These are phyloP conservation scores for Pachysandra terminalis DNA, from an alignment of 164 flowering plant species.

Conservation along the genomic window DNA sequence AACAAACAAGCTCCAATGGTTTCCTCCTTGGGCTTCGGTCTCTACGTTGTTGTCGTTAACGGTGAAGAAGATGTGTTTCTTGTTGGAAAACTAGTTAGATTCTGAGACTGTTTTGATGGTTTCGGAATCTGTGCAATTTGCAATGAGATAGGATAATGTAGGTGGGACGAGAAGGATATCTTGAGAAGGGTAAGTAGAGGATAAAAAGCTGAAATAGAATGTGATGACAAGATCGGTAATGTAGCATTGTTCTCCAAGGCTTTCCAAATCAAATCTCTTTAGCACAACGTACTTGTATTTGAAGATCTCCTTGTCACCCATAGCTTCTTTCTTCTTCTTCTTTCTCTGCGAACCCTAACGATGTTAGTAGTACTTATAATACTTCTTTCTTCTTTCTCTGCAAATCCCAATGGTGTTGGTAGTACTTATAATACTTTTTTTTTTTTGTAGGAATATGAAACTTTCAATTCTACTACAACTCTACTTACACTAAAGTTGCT, in stretches of 20 bases:
- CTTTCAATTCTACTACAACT: no score
- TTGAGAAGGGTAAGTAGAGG: neutral
- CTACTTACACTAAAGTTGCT: no score
- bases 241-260: neutral
- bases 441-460: no score
- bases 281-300: neutral
- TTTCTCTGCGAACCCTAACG: no score
- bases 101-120: neutral
- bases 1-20: no score
- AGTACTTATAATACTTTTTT: no score
- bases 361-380: no score
- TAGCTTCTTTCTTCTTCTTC: no score
- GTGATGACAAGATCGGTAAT: neutral
- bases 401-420: no score
- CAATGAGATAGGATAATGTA: neutral
- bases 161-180: neutral
- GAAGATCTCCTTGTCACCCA: neutral
- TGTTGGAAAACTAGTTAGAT: neutral
- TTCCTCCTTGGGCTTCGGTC: neutral
- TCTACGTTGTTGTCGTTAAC: neutral
- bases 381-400: no score
- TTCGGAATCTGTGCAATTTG: neutral
- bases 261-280: neutral
- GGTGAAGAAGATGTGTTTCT: neutral
- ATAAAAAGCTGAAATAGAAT: conserved; percentile 1